phyloP scores from a whole-genome alignment of 2,329 filamentous ascomycete genomes.

The Dactylellina drechsleri region DNA sequence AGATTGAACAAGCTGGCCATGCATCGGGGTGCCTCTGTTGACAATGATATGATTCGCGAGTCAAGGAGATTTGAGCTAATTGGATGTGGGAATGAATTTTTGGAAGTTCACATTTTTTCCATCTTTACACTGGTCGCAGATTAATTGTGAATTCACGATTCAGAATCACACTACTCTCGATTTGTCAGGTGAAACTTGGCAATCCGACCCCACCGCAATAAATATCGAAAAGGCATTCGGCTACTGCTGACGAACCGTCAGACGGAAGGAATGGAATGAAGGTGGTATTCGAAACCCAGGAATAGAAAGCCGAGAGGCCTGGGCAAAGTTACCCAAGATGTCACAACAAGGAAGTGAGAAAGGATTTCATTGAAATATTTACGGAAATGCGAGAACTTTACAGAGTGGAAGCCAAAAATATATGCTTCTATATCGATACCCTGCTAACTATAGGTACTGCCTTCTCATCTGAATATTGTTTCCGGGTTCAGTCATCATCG shows the following conservation, averaged over 20 bases:
- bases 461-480: conserved; percentile 1
- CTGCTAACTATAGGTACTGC: conserved; percentile 8
- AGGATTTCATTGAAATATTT: too few relatives aligned
- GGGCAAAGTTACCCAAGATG: not conserved
- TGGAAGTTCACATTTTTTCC: not conserved
- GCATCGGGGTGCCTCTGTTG: conserved; percentile 22
- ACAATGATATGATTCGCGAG: conserved; percentile 34
- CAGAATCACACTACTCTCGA: not conserved
- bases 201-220: conserved; percentile 17
- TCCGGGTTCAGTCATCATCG: conserved; percentile 29
- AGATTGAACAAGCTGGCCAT: conserved; percentile 36
- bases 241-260: not conserved
- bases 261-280: conserved; percentile 40
- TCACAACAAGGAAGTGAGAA: too few relatives aligned
- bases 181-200: conserved; percentile 34
- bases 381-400: too few relatives aligned
- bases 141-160: not conserved
- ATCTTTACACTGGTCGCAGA: not conserved
- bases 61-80: conserved; percentile 19
- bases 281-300: conserved; percentile 36
- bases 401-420: not conserved
- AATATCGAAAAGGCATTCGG: conserved; percentile 36
- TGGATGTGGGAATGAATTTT: conserved; percentile 12
- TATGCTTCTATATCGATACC: not conserved
- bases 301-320: not conserved